phyloP scores from a whole-genome alignment of 2,329 filamentous ascomycete genomes.

The Cercospora beticola region DNA sequence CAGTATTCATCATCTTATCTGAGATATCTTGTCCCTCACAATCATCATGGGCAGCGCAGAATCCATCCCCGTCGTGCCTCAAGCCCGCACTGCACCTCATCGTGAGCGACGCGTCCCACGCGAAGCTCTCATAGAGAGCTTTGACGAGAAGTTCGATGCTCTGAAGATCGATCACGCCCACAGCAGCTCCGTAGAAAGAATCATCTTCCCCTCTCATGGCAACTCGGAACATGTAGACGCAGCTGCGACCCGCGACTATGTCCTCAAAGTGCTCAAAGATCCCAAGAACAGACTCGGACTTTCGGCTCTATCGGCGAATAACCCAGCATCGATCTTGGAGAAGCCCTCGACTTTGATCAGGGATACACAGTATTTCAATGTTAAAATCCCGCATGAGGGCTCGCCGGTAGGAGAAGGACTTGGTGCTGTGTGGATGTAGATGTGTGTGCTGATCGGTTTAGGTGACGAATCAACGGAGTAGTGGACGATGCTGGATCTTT shows the following conservation, averaged over 20 bases:
- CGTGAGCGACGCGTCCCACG: constrained; percentile 21
- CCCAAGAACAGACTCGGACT: constrained; percentile 68
- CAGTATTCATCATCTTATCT: neutral
- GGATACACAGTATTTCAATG: constrained; percentile 79
- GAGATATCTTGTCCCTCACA: neutral
- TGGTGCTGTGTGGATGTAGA: no score
- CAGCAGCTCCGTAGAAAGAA: constrained; percentile 9
- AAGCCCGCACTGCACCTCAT: constrained; percentile 16
- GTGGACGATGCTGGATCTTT: constrained; percentile 88
- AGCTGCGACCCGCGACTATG: constrained; percentile 34
- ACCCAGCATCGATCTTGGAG: constrained; percentile 65
- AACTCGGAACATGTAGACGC: constrained; percentile 34
- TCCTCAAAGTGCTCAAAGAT: constrained; percentile 38
- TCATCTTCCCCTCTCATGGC: constrained; percentile 25
- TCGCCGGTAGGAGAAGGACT: constrained; percentile 59
- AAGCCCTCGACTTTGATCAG: constrained; percentile 62
- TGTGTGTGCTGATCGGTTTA: constrained; percentile 2
- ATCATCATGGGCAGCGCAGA: constrained; percentile 30
- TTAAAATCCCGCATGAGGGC: constrained; percentile 79
- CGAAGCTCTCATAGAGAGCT: constrained; percentile 22
- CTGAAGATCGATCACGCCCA: constrained; percentile 32
- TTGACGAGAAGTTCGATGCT: constrained; percentile 40
- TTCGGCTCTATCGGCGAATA: constrained; percentile 66
- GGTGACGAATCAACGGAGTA: constrained; percentile 79
- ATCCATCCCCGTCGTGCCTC: constrained; percentile 23